These are phyloP conservation scores for Monosporascus cannonballus DNA, from an alignment of 2,329 filamentous ascomycete species.

Conservation along the genomic window DNA sequence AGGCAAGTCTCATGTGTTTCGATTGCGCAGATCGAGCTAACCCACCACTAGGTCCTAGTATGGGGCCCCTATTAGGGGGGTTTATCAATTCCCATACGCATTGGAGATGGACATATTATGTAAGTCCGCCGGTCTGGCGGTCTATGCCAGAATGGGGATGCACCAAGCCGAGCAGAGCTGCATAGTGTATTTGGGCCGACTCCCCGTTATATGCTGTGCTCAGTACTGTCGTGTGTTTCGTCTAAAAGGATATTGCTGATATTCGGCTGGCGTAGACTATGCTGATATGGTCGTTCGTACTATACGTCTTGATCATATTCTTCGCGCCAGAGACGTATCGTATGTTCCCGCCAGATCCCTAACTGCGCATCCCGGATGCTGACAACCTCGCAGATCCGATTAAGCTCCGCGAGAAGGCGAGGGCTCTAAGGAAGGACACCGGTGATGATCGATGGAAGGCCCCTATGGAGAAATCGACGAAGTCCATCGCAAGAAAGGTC, in stretches of 20 bases:
- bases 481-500: constrained; percentile 59
- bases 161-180: too few relatives aligned
- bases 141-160: background rate
- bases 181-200: too few relatives aligned
- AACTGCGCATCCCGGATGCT: background rate
- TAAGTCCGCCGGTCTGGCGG: constrained; percentile 5
- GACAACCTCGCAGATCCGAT: constrained; percentile 46
- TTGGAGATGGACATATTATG: constrained; percentile 83
- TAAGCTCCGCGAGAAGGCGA: constrained; percentile 67
- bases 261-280: constrained; percentile 41
- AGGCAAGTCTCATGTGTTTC: constrained; percentile 18
- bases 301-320: constrained; percentile 59
- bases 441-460: constrained; percentile 73
- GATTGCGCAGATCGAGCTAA: background rate
- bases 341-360: constrained; percentile 32
- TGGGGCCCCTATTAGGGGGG: constrained; percentile 62
- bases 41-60: constrained; percentile 38
- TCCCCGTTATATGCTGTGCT: too few relatives aligned
- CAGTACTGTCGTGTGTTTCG: too few relatives aligned
- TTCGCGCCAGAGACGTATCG: constrained; percentile 86
- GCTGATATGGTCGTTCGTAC: constrained; percentile 69
- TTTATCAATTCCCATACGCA: constrained; percentile 72
- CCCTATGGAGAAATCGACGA: constrained; percentile 66
- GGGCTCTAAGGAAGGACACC: constrained; percentile 62
- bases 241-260: constrained; percentile 5